Conservation (phyloP, 306 rosid genomes). For the Vicia sativa region DNA sequence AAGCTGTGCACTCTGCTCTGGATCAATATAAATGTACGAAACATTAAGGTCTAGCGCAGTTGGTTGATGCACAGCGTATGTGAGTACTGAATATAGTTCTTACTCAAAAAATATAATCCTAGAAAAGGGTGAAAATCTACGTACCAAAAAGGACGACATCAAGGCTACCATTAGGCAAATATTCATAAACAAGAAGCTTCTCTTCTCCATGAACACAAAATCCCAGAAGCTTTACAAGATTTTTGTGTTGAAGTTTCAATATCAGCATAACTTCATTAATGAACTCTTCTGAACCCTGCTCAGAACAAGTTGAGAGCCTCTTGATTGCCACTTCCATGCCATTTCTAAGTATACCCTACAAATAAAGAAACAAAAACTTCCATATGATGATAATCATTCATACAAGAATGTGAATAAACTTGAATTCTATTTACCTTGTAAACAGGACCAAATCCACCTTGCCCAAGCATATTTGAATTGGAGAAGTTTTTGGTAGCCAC, state of each 20-base stretch:
- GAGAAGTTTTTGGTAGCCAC: conserved; percentile 61
- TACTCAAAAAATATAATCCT: neutral
- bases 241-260: conserved; percentile 72
- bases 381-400: neutral
- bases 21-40: conserved; percentile 29
- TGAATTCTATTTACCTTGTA: conserved; percentile 53
- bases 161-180: conserved; percentile 64
- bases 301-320: conserved; percentile 62
- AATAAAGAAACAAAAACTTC: neutral
- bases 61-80: neutral
- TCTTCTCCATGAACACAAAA: conserved; percentile 65
- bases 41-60: neutral
- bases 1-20: conserved; percentile 35
- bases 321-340: conserved; percentile 72
- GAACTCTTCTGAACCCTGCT: conserved; percentile 69
- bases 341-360: conserved; percentile 47
- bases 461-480: conserved; percentile 62
- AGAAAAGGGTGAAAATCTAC: neutral
- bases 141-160: conserved; percentile 55
- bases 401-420: neutral
- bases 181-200: conserved; percentile 67
- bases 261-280: conserved; percentile 62
- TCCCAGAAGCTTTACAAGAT: conserved; percentile 73
- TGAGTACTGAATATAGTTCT: neutral
- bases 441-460: conserved; percentile 85